These are phyloP conservation scores for Thalassiosira hispida DNA, from an alignment of 352 stramenopile species.

Conservation along the genomic window DNA sequence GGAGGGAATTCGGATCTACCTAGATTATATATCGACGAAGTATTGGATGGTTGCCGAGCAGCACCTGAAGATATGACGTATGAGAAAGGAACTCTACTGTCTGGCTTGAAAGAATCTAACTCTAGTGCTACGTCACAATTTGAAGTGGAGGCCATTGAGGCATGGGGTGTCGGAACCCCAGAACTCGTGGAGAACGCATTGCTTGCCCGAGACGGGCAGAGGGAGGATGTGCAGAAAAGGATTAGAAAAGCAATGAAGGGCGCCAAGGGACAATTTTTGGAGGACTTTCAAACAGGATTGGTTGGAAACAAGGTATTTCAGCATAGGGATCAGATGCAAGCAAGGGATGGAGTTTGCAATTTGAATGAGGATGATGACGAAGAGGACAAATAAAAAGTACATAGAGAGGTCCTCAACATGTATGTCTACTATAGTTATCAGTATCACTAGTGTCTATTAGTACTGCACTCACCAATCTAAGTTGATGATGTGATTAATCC, in stretches of 20 bases:
- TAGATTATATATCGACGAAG: conserved; percentile 78
- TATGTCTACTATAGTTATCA: no score
- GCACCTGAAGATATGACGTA: conserved; percentile 72
- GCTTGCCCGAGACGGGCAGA: conserved; percentile 43
- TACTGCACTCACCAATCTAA: no score
- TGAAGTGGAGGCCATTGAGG: conserved; percentile 78
- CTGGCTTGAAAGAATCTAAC: conserved; percentile 25
- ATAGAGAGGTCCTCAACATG: no score
- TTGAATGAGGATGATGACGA: conserved; percentile 15
- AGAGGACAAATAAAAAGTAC: no score
- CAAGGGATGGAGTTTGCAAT: conserved; percentile 59
- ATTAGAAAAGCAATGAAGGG: conserved; percentile 76
- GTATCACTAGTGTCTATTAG: no score
- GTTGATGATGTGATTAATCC: no score
- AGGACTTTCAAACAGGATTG: conserved; percentile 80
- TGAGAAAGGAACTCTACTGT: conserved; percentile 70
- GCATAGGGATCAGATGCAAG: conserved; percentile 71
- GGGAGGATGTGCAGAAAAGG: conserved; percentile 63
- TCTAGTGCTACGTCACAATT: conserved; percentile 48
- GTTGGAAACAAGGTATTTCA: conserved; percentile 80
- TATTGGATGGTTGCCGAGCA: conserved; percentile 71
- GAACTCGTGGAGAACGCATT: conserved; percentile 69
- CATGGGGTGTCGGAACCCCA: conserved; percentile 75
- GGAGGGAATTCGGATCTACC: conserved; percentile 68
- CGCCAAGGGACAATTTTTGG: conserved; percentile 80